Evolutionary conservation across 495 filamentous ascomycete species (phyloP).

Genomic region (Chaetomium fimeti): DNA sequence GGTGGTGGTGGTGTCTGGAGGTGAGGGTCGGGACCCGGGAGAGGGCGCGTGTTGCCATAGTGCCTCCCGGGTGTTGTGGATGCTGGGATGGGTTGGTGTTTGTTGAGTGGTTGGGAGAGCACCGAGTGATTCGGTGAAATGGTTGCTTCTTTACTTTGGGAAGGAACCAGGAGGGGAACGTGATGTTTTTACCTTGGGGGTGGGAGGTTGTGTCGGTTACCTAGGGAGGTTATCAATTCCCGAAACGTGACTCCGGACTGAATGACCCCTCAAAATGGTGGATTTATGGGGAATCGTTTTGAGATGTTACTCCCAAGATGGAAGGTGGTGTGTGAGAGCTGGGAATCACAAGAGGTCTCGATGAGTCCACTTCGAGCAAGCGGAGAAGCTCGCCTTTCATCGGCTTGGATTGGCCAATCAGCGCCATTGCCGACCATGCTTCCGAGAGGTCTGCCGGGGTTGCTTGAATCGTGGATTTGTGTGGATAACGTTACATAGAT

Average conservation of each 20-base stretch:
- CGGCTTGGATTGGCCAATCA: conserved; percentile 8
- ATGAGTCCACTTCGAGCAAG: not conserved
- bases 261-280: not conserved
- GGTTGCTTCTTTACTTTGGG: no score
- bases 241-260: not conserved
- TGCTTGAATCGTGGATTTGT: no score
- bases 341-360: not conserved
- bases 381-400: not conserved
- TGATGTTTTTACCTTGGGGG: no score
- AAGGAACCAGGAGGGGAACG: not conserved
- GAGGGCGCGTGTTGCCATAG: conserved; percentile 16
- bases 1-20: not conserved
- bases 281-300: not conserved
- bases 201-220: no score
- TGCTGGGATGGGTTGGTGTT: not conserved
- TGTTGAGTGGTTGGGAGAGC: not conserved
- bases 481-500: no score
- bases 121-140: no score
- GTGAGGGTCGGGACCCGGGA: conserved; percentile 7
- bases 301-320: not conserved
- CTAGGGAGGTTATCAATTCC: not conserved
- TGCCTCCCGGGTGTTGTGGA: not conserved
- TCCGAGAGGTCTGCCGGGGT: no score
- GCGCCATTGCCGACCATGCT: not conserved
- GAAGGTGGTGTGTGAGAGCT: not conserved